Evolutionary conservation across 2,329 filamentous ascomycete genomes (phyloP), one percentile per base, ranked within the genome.

Genomic region (Leptographium radiaticola): DNA sequence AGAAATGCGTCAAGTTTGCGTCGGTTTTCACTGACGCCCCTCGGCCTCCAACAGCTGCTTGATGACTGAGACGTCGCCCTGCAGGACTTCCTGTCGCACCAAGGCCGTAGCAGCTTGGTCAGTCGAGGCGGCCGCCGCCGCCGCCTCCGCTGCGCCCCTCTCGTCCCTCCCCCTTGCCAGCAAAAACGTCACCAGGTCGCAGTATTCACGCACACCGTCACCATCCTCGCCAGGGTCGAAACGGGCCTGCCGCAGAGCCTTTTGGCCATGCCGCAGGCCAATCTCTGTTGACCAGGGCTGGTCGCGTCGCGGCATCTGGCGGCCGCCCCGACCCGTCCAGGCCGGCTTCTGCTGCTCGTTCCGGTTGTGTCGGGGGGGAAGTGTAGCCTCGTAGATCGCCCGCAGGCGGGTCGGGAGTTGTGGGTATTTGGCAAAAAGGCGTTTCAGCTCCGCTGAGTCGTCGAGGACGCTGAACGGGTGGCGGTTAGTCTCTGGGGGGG

Each of bases 141-240:
- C 63, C 15, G 61, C 61, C 5, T 42, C 45, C 15, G 30, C 12
- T 8, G 12, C 67, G 65, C 40, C 53, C 66, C 25, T 25, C 25
- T 25, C 25, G 25, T 25, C 25, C 64, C 18, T 61, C 60, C 6
- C 49, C 46, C 1, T 18, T 16, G 16, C 8, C 31, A 81, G 67
- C 38, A 81, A 65, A 54, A 74, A 69, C 49, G 75, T 61, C 18
- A 84, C 71, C 25, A 83, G 67, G 57, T 79, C 76, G 48, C 74
- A 76, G 61, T 81, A 85, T 64, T 83, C 81, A 52, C 75, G 69
- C 34, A 85, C 69, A 6, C 71, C 80, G 59, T 83, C 78, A 34
- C 79, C 79, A 55, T 75, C 75, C 59, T 75, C 72, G n/a, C 74
- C 71, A 1, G 73, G 70, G 34, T 72, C 70, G 36, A 69, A 68